Conservation (phyloP, 106 monocot genomes). For the Acorus gramineus region DNA sequence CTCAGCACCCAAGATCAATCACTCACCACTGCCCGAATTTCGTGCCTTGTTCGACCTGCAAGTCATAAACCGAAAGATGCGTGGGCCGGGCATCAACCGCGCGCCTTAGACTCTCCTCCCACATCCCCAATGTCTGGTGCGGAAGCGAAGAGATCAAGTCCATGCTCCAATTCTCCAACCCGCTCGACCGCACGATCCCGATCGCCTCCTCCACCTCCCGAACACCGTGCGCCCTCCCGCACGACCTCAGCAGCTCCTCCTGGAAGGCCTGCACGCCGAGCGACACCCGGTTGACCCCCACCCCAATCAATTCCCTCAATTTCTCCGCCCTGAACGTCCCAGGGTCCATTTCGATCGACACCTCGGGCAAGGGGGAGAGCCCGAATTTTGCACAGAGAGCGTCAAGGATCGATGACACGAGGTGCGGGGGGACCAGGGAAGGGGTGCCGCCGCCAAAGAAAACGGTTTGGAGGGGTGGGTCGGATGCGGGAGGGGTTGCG, state of each 20-base stretch:
- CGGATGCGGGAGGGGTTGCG: conserved; percentile 16
- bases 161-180: conserved; percentile 77
- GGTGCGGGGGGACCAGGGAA: conserved; percentile 71
- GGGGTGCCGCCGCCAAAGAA: conserved; percentile 95
- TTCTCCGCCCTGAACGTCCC: conserved; percentile 63
- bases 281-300: conserved; percentile 84
- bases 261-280: conserved; percentile 98
- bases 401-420: conserved; percentile 34
- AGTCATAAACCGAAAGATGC: conserved; percentile 85
- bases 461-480: conserved; percentile 50
- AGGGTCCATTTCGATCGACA: conserved; percentile 99
- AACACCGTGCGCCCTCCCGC: conserved; percentile 78
- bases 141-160: conserved; percentile 89
- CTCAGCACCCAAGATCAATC: too few species aligned
- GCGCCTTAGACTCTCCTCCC: conserved; percentile 60
- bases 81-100: conserved; percentile 42
- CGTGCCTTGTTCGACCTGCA: conserved; percentile 97
- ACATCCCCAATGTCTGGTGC: conserved; percentile 67
- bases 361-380: conserved; percentile 25
- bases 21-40: conserved; percentile 86
- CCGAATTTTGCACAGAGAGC: conserved; percentile 39
- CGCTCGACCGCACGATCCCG: conserved; percentile 34
- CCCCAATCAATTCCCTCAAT: conserved; percentile 34
- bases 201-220: conserved; percentile 73
- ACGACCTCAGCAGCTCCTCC: conserved; percentile 59